phyloP scores from a whole-genome alignment of 179 eudicot species.

The Beta corolliflora region DNA sequence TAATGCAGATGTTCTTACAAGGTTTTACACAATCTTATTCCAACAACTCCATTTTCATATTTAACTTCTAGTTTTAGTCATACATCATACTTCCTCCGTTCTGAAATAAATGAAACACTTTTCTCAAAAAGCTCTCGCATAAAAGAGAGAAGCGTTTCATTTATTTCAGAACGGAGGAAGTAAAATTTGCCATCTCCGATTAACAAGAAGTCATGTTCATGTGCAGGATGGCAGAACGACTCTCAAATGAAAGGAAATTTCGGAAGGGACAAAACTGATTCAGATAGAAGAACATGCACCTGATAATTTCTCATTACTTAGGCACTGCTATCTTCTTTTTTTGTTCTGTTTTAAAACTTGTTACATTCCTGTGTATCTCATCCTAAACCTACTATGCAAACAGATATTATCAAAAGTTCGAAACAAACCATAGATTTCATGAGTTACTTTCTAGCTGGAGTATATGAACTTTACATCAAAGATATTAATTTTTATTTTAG shows the following conservation, averaged over 20 bases:
- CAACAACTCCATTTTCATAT: too few relatives aligned
- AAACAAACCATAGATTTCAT: neutral
- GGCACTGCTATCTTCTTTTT: neutral
- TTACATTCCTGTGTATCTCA: neutral
- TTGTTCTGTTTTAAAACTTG: neutral
- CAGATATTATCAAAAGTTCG: too few relatives aligned
- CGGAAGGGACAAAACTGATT: neutral
- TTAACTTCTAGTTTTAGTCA: too few relatives aligned
- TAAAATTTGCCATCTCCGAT: neutral
- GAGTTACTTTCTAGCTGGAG: neutral
- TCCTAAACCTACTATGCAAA: neutral
- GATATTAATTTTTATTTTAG: neutral
- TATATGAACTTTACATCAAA: neutral
- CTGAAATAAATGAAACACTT: too few relatives aligned
- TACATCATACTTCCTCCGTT: too few relatives aligned
- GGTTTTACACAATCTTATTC: neutral
- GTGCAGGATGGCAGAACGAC: conserved; percentile 7
- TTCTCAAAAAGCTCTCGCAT: too few relatives aligned
- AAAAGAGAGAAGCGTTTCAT: too few relatives aligned
- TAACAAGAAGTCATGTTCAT: neutral
- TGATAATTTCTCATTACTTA: neutral
- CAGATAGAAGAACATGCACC: neutral
- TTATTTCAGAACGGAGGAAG: too few relatives aligned
- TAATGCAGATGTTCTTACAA: conserved; percentile 13
- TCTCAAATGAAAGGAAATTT: conserved; percentile 3